Conservation (phyloP, 2,329 filamentous ascomycete species). For the Exophiala dermatitidis region DNA sequence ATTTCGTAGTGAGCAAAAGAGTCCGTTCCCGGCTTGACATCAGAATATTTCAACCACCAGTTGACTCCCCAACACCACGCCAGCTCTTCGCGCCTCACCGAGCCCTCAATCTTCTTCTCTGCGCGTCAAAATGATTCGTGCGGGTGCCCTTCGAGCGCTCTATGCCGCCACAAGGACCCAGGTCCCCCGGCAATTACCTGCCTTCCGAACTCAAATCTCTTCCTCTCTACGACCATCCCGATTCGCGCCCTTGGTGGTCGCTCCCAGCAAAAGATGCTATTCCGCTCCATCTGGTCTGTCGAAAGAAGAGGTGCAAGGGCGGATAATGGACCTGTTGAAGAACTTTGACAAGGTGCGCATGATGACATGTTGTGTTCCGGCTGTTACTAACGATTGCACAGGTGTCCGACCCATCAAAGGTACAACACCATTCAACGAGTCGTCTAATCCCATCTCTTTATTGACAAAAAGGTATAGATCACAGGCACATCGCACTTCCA, state of each 20-base stretch:
- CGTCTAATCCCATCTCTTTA: slow-evolving; percentile 5
- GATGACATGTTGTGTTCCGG: slow-evolving; percentile 1
- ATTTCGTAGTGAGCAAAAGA: neutral
- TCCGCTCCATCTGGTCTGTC: slow-evolving; percentile 70
- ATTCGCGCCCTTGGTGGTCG: slow-evolving; percentile 55
- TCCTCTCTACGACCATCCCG: slow-evolving; percentile 56
- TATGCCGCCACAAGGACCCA: slow-evolving; percentile 46
- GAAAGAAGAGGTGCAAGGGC: slow-evolving; percentile 78
- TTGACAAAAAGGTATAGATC: slow-evolving; percentile 55
- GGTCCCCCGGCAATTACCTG: slow-evolving; percentile 45
- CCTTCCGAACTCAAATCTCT: slow-evolving; percentile 53
- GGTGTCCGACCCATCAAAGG: slow-evolving; percentile 50
- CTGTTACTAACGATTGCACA: slow-evolving; percentile 26
- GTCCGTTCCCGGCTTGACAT: slow-evolving; percentile 3
- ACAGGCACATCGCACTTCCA: slow-evolving; percentile 79
- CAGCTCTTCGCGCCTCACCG: slow-evolving; percentile 7
- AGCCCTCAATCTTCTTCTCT: slow-evolving; percentile 6
- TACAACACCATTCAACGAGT: slow-evolving; percentile 29
- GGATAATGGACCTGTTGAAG: slow-evolving; percentile 86
- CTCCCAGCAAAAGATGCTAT: slow-evolving; percentile 73
- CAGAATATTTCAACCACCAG: slow-evolving; percentile 14
- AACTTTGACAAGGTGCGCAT: slow-evolving; percentile 88
- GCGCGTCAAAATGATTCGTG: slow-evolving; percentile 71
- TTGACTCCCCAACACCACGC: slow-evolving; percentile 21
- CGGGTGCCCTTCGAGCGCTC: slow-evolving; percentile 72